Evolutionary conservation across 805 yeast species (phyloP).

Genomic region (Limtongia smithiae): DNA sequence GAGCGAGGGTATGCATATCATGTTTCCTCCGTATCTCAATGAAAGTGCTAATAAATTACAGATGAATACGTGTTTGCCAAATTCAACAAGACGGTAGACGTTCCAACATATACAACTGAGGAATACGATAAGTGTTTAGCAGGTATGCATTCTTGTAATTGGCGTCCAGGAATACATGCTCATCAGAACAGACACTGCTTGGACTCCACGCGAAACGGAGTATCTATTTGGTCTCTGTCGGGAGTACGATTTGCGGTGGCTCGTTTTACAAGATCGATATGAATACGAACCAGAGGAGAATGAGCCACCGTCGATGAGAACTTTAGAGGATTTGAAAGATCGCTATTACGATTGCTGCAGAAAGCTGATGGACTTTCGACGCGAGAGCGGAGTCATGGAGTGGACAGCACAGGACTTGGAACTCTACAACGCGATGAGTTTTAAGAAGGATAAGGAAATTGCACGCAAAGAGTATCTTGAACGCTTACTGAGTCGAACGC

Average conservation of each 20-base stretch:
- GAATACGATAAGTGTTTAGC: conserved; percentile 47
- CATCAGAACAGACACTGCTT: conserved; percentile 47
- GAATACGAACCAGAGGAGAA: conserved; percentile 34
- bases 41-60: conserved; percentile 8
- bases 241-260: conserved; percentile 64
- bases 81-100: conserved; percentile 62
- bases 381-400: conserved; percentile 42
- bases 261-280: conserved; percentile 61
- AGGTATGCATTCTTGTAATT: conserved; percentile 6
- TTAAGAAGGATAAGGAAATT: conserved; percentile 64
- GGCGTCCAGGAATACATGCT: not conserved
- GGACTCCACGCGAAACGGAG: conserved; percentile 76
- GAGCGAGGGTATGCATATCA: conserved; percentile 6
- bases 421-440: conserved; percentile 62
- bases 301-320: conserved; percentile 38
- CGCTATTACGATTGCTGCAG: conserved; percentile 71
- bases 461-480: conserved; percentile 79
- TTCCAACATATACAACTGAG: conserved; percentile 65
- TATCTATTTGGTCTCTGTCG: conserved; percentile 65
- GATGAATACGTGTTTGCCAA: conserved; percentile 67
- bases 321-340: conserved; percentile 77
- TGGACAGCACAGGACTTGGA: conserved; percentile 46
- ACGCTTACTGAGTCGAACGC: conserved; percentile 73
- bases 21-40: no score
- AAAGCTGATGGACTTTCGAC: conserved; percentile 48